phyloP scores from a whole-genome alignment of 225 moss, liverwort and hornwort genomes.

The Ulota crispa region DNA sequence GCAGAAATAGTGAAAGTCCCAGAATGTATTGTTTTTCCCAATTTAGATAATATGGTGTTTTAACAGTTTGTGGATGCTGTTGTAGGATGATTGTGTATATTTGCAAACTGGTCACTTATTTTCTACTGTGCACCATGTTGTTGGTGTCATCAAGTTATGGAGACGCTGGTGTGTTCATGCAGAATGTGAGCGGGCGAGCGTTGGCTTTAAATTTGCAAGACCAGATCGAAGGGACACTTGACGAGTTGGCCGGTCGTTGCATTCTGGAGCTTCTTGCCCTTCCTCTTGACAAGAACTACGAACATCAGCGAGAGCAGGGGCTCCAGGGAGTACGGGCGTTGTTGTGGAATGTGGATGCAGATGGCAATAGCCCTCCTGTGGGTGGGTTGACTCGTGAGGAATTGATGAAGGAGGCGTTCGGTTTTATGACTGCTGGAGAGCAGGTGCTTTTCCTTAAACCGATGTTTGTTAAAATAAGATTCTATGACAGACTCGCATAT shows the following conservation, averaged over 20 bases:
- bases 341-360: constrained; percentile 75
- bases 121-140: background rate
- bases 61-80: background rate
- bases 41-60: too few species aligned
- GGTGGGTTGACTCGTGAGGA: constrained; percentile 71
- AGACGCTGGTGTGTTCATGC: constrained; percentile 28
- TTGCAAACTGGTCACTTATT: background rate
- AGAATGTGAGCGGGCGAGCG: constrained; percentile 75
- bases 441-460: constrained; percentile 46
- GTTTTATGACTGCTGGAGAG: constrained; percentile 72
- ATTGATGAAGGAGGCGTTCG: constrained; percentile 75
- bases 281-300: constrained; percentile 71
- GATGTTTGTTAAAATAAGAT: background rate
- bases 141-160: constrained; percentile 1
- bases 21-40: too few species aligned
- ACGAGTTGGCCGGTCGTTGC: constrained; percentile 78
- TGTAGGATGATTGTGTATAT: constrained; percentile 9
- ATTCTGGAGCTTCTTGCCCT: constrained; percentile 79
- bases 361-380: constrained; percentile 54
- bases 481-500: background rate
- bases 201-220: constrained; percentile 76
- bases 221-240: constrained; percentile 83
- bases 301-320: constrained; percentile 68
- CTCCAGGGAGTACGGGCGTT: constrained; percentile 72
- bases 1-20: too few species aligned